Evolutionary conservation across 768 basidiomycete genomes (phyloP).

Genomic region (Clavaria fumosa): DNA sequence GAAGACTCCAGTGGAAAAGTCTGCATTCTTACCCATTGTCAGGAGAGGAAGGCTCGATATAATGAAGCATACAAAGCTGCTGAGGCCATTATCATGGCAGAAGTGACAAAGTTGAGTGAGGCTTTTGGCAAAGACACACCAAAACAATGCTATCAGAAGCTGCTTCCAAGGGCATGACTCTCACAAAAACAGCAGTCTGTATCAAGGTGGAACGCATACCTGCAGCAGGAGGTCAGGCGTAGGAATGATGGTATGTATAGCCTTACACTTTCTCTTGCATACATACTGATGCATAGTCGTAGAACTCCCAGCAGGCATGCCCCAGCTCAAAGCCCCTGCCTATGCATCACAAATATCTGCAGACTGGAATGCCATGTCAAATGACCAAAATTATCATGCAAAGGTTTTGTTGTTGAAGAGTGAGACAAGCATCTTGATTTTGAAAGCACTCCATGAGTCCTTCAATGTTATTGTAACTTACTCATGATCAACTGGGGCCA

Average conservation of each 20-base stretch:
- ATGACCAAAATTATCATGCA: slow-evolving; percentile 2
- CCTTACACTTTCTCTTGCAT: neutral
- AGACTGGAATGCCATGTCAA: slow-evolving; percentile 6
- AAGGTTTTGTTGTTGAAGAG: slow-evolving; percentile 3
- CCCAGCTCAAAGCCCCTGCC: neutral
- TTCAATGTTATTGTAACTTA: neutral
- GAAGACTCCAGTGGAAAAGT: slow-evolving; percentile 1
- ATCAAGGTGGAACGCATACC: slow-evolving; percentile 4
- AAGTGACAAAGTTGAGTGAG: slow-evolving; percentile 1
- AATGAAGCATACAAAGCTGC: slow-evolving; percentile 1
- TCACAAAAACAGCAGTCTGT: neutral
- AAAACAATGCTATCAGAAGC: neutral
- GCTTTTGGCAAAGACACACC: slow-evolving; percentile 2
- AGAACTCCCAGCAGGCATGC: slow-evolving; percentile 2
- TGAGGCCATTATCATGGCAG: neutral
- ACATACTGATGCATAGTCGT: neutral
- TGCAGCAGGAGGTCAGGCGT: slow-evolving; percentile 1
- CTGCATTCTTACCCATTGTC: neutral
- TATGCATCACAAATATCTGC: neutral
- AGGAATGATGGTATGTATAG: slow-evolving; percentile 4
- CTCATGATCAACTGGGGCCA: neutral
- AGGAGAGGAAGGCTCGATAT: neutral
- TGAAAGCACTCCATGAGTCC: slow-evolving; percentile 3
- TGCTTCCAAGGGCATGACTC: slow-evolving; percentile 1
- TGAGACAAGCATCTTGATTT: neutral